Base-by-base conservation (phyloP, 805 yeast species). In the Ogataea methylovora region DNA sequence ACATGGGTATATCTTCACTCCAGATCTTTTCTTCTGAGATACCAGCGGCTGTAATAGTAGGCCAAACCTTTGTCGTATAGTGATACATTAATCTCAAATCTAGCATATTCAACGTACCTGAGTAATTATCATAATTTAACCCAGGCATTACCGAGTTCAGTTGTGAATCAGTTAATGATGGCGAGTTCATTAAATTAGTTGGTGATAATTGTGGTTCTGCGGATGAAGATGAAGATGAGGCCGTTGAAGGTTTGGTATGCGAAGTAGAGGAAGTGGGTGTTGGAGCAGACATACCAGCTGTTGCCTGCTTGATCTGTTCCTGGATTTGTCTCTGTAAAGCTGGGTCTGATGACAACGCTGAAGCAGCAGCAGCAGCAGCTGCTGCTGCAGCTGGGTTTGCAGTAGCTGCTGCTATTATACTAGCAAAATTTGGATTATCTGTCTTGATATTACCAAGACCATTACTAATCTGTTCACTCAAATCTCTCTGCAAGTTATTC, bases 11-110 rank as follows among this genome's bases (percentile, higher is more conserved):
- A 45, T 85, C 94, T 33, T 73, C 76, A 34, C 79, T 75, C 97
- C 97, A 90, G 25, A 88, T 81, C 43, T 80, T 74, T 21, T 79
- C 76, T 43, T 82, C 94, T 22, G 90, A 81, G 23, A 88, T 85
- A 2, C 95, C 95, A 1, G 96, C 94, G 2, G 80, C 86, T 0
- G 94, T 82, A 30, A 90, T 84, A 0, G 97, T 84, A 26, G 78
- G 77, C 58, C 94, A 83, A 4, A 87, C 96, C 26, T 73, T 77
- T 0, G 86, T 74, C 6, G 88, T 79, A 56, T 87, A 90, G 58
- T 88, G 95, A 55, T 85, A 83, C 76, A 90, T 83, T 30, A 90
- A 63, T 45, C 81, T 71, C 40, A 90, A 62, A 56, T 90, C 97
- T 22, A 82, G 62, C 71, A 83, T 64, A 55, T 84, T 83, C 31